phyloP scores from a whole-genome alignment of 2,329 filamentous ascomycete species.

The Didymella segeticola region DNA sequence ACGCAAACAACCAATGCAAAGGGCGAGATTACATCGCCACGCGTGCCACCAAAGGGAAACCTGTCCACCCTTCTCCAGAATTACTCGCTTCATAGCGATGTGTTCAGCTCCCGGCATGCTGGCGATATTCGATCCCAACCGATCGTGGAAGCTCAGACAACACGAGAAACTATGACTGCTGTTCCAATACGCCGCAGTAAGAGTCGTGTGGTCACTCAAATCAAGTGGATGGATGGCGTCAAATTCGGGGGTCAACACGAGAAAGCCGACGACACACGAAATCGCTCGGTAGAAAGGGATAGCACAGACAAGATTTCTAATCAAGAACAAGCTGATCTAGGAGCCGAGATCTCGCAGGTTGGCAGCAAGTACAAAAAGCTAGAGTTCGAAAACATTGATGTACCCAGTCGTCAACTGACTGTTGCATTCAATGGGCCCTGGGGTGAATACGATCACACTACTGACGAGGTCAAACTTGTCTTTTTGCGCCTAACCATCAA shows the following conservation, averaged over 20 bases:
- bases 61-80: slow-evolving; percentile 38
- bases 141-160: slow-evolving; percentile 9
- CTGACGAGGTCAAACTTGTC: slow-evolving; percentile 50
- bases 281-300: slow-evolving; percentile 24
- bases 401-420: slow-evolving; percentile 60
- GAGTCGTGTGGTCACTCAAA: slow-evolving; percentile 62
- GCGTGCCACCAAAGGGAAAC: slow-evolving; percentile 32
- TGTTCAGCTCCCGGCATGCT: slow-evolving; percentile 13
- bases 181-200: slow-evolving; percentile 58
- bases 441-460: slow-evolving; percentile 52
- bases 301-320: slow-evolving; percentile 43
- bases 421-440: slow-evolving; percentile 68
- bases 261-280: slow-evolving; percentile 29
- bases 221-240: slow-evolving; percentile 70
- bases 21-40: slow-evolving; percentile 27
- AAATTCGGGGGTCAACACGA: slow-evolving; percentile 60
- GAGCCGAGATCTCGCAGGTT: slow-evolving; percentile 67
- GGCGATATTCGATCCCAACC: slow-evolving; percentile 14
- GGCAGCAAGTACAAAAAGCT: slow-evolving; percentile 68
- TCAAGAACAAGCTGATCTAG: slow-evolving; percentile 55
- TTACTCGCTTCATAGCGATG: slow-evolving; percentile 22
- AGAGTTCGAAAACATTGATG: slow-evolving; percentile 64
- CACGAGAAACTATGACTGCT: slow-evolving; percentile 55
- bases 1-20: slow-evolving; percentile 24
- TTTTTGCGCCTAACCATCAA: slow-evolving; percentile 65